Evolutionary conservation across 306 rosid genomes (phyloP), one percentile per base, ranked within the genome.

Genomic region (Cucurbita maxima): DNA sequence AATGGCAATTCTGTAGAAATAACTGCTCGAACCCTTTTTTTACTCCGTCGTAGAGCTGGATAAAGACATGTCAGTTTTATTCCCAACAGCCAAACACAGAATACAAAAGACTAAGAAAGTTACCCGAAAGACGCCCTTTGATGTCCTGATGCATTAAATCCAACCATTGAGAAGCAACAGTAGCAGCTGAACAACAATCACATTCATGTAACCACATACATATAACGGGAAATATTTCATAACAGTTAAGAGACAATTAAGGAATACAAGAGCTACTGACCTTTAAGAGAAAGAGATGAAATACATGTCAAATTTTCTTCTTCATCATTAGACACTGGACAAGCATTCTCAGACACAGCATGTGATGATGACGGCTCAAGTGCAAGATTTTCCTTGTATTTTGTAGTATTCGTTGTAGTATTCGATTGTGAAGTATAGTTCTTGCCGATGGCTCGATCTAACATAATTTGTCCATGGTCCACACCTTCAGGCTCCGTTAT

Each of bases 151-250:
- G 86, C 67, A 88, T 83, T 77, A 95, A 96, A 72, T 88, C 97
- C 89, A 95, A 80, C 99, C 99, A 91, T 57, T 87, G 96, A 66
- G 97, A 95, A 81, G 99, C 99, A 82, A 91, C 87, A 0, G 91
- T 84, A 61, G 99, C 99, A 83, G 99, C 99, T 94, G 96, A 64
- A 82, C 5, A 81, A 81, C 79, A 85, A 36, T 55, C 18, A 83
- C 66, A 48, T 53, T 54, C 16, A 20, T 7, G 50, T 64, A 0
- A 72, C 5, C 37, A 55, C 61, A 36, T 20, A 45, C 43, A 68
- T 19, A 20, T 15, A 52, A 52, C 36, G 6, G 30, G 15, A 16
- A 8, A 50, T 53, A 18, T 52, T 50, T 70, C 6, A 57, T 30
- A 6, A 25, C 38, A 4, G 19, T 25, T 30, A 30, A 7, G 22